Evolutionary conservation across 192 early-diverging fungal species (phyloP).

Genomic region (Backusella sp.): DNA sequence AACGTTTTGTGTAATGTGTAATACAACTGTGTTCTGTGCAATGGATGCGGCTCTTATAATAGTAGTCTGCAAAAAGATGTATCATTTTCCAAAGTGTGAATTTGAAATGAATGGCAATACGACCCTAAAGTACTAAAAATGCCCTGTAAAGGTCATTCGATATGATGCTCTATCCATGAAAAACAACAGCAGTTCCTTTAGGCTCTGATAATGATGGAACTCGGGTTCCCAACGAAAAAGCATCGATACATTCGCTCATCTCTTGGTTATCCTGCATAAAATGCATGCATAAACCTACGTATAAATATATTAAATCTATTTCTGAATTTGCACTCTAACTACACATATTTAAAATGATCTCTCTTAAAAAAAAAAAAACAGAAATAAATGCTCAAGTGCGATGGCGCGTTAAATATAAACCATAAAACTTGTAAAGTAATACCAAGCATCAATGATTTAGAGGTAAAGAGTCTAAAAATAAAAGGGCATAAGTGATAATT

Average conservation of each 20-base stretch:
- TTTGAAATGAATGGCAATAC: no score
- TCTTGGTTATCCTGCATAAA: slow-evolving; percentile 50
- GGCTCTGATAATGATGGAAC: no score
- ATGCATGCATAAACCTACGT: slow-evolving; percentile 34
- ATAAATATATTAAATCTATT: slow-evolving; percentile 44
- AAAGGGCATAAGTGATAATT: background rate
- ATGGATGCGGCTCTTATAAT: no score
- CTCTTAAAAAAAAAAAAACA: no score
- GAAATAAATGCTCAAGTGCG: background rate
- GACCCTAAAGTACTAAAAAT: no score
- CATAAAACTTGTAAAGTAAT: background rate
- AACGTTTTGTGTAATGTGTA: slow-evolving; percentile 23
- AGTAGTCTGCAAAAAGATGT: no score
- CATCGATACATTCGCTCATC: slow-evolving; percentile 47
- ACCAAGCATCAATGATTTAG: background rate
- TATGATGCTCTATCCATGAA: no score
- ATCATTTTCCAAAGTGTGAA: no score
- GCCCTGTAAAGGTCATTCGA: no score
- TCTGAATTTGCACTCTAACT: slow-evolving; percentile 15
- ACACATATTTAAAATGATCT: background rate
- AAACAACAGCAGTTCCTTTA: no score
- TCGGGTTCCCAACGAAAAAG: no score
- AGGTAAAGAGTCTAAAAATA: background rate
- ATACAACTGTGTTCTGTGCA: slow-evolving; percentile 46
- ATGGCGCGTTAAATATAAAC: background rate